Evolutionary conservation across 2,329 filamentous ascomycete genomes (phyloP).

Genomic region (Penicillium sp.): DNA sequence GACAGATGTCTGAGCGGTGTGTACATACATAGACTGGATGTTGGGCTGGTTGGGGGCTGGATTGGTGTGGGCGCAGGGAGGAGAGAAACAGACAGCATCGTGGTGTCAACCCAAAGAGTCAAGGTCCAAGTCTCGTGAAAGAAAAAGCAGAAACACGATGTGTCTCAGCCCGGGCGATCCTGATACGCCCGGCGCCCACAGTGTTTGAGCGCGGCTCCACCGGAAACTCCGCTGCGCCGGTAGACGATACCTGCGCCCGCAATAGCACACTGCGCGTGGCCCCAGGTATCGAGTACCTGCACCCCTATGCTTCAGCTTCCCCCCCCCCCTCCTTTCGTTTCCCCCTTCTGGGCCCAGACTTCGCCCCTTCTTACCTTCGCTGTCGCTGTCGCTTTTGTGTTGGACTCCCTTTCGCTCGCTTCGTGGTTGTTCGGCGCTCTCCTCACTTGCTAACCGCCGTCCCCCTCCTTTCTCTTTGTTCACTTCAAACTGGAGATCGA

Average conservation of each 20-base stretch:
- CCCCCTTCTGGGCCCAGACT: constrained; percentile 13
- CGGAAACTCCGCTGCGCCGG: too few relatives aligned
- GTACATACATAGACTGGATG: too few relatives aligned
- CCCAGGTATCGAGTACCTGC: background rate
- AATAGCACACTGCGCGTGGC: too few relatives aligned
- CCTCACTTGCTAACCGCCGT: constrained; percentile 15
- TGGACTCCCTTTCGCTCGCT: constrained; percentile 3
- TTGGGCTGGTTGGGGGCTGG: too few relatives aligned
- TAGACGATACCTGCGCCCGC: too few relatives aligned
- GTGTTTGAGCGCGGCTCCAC: constrained; percentile 18
- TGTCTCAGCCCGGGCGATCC: constrained; percentile 34
- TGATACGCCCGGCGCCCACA: constrained; percentile 18
- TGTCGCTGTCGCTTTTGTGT: constrained; percentile 14
- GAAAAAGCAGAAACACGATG: constrained; percentile 29
- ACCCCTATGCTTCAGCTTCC: constrained; percentile 11
- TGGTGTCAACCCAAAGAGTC: too few relatives aligned
- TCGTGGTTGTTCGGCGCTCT: constrained; percentile 6
- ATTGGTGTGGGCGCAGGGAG: too few relatives aligned
- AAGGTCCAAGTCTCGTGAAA: background rate
- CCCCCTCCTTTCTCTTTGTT: background rate
- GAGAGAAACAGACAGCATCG: too few relatives aligned
- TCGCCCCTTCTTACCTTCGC: constrained; percentile 10
- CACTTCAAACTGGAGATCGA: too few relatives aligned
- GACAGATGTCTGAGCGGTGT: too few relatives aligned
- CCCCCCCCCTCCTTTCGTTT: constrained; percentile 13